These are phyloP conservation scores for Colletotrichum echinochloae DNA, from an alignment of 2,329 filamentous ascomycete genomes.

Conservation along the genomic window DNA sequence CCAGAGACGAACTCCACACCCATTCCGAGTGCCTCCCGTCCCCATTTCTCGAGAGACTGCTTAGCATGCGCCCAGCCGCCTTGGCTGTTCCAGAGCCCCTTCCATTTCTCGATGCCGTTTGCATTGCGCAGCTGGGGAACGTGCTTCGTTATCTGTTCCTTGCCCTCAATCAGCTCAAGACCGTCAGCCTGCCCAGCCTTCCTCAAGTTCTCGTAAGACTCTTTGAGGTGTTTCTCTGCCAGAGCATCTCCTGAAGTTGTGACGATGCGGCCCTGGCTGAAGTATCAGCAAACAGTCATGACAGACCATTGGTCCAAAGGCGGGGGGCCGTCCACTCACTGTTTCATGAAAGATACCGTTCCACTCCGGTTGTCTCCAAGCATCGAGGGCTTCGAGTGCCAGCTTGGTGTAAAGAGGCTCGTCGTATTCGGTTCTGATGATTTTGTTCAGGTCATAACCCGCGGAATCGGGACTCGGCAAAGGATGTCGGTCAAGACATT, in stretches of 20 bases:
- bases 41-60: conserved; percentile 28
- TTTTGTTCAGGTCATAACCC: conserved; percentile 39
- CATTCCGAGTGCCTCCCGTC: not conserved
- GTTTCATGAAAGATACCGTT: conserved; percentile 39
- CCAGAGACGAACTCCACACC: conserved; percentile 26
- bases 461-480: conserved; percentile 39
- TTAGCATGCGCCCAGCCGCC: conserved; percentile 32
- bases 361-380: conserved; percentile 38
- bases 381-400: conserved; percentile 26
- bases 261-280: conserved; percentile 34
- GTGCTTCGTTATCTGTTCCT: conserved; percentile 29
- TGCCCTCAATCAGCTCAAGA: conserved; percentile 24
- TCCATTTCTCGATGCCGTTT: conserved; percentile 30
- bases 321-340: not conserved
- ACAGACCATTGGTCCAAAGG: not conserved
- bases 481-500: conserved; percentile 36
- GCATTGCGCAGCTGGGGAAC: conserved; percentile 29
- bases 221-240: conserved; percentile 35
- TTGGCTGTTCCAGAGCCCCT: conserved; percentile 37
- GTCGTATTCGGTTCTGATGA: conserved; percentile 35
- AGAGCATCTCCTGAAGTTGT: conserved; percentile 32
- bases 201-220: conserved; percentile 35
- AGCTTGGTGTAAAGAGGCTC: conserved; percentile 33
- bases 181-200: conserved; percentile 14
- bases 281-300: not conserved